Base-by-base conservation (phyloP, 2,329 filamentous ascomycete species). In the Zymoseptoria tritici region DNA sequence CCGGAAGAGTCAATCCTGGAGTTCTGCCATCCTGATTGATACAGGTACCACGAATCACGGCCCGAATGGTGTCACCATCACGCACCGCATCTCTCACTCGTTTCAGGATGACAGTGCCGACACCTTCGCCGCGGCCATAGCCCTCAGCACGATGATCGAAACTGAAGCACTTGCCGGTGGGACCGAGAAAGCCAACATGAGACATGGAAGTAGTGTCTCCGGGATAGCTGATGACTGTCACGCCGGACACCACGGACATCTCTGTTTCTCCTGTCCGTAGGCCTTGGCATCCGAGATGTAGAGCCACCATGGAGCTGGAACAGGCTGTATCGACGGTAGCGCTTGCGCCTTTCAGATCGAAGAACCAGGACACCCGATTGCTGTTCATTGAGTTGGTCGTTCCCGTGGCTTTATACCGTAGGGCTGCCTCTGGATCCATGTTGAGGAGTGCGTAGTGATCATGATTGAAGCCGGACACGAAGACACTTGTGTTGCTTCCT, bases 81-180 rank as follows among this genome's bases (percentile, higher is more conserved):
- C 54, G 66, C 2, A 85, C 57, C 0, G 83, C 83, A 0, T 74
- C 68, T 2, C 64, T 68, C 0, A 85, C 64, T 0, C 67, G 71
- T 67, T 85, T 85, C 0, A 86, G 2, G 20, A 62, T 6, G 20
- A 64, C 16, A 36, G 0, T 84, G 1, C 76, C 76, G 8, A 82
- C 69, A 0, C 81, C 82, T 56, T 86, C 83, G 9, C 80, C 81
- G 0, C 81, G 75, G 21, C 75, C 80, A 67, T 76, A 82, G 2
- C 80, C 81, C 62, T 81, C 71, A 0, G 79, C 81, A 2, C 66
- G 64, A 1, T 66, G 70, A 9, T 71, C 68, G 49, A 71, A 77
- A 2, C 68, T 69, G 29, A 36, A 53, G 52, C 60, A 59, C 19
- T 52, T 55, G 4, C 62, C 60, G 13, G 52, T 36, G n/a, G 26